Evolutionary conservation across 768 basidiomycete genomes (phyloP).

Genomic region (Ephemerocybe angulata): DNA sequence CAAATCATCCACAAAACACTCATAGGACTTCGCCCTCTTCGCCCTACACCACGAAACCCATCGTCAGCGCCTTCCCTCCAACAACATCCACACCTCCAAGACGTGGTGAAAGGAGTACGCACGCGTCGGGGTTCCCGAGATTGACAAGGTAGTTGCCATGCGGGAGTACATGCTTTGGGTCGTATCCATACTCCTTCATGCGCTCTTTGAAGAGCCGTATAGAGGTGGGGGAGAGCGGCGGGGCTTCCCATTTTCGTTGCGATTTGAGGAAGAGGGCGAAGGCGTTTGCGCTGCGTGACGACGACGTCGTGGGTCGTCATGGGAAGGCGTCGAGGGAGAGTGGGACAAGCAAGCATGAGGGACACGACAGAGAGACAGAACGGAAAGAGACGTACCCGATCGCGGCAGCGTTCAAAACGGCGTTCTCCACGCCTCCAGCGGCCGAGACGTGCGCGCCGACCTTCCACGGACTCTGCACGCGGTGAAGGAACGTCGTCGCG

Average conservation of each 20-base stretch:
- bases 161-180: too few species aligned
- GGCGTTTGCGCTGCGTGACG: not conserved
- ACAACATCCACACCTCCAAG: constrained; percentile 45
- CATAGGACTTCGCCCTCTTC: too few species aligned
- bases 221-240: constrained; percentile 56
- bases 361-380: constrained; percentile 62
- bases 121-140: too few species aligned
- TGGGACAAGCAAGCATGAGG: constrained; percentile 59
- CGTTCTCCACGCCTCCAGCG: constrained; percentile 52
- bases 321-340: not conserved
- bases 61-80: constrained; percentile 67
- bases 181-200: constrained; percentile 56
- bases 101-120: not conserved
- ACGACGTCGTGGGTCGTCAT: not conserved
- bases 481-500: constrained; percentile 23
- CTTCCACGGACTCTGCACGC: constrained; percentile 50
- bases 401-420: not conserved
- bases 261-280: constrained; percentile 51
- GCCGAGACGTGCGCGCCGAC: constrained; percentile 84
- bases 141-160: too few species aligned
- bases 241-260: constrained; percentile 76
- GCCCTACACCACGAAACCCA: constrained; percentile 88
- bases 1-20: too few species aligned
- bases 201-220: constrained; percentile 24
- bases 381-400: constrained; percentile 58